Evolutionary conservation across 768 basidiomycete species (phyloP), one percentile per base, ranked within the genome.

Genomic region (Obba rivulosa): DNA sequence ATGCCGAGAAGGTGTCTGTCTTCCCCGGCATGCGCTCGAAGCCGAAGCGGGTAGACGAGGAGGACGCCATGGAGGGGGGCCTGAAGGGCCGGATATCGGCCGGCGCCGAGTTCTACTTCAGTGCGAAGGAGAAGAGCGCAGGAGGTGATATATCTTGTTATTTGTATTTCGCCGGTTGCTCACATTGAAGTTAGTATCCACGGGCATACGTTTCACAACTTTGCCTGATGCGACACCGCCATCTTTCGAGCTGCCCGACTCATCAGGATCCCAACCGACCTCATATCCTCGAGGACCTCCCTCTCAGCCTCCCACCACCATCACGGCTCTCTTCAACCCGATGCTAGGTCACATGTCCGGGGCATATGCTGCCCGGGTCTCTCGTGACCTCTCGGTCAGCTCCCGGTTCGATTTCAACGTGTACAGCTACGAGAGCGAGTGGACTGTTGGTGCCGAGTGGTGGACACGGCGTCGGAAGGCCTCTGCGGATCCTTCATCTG

Each of bases 381-480:
- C 89, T 4, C 78, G 78, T 11, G 89, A 95, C 63, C 79, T 97
- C 36, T 82, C 91, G 0, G 64, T 98, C 17, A 89, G 89, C 43
- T 87, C 91, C 0, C 81, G 91, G 18, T 98, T 94, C 62, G 92
- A 97, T 62, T 92, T 97, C 69, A 98, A 98, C 60, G 80, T 94
- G 22, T 96, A 97, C 63, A 93, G 90, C 66, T 97, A 92, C 65
- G 92, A 95, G 57, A 93, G 91, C 65, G 94, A 97, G 64, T 87
- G 93, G 86, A 86, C 90, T 9, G 79, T 97, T 71, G 95, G 95
- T 2, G 86, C 88, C 1, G 94, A 97, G 64, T 96, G 92, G 91
- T 96, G 92, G 92, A 77, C 92, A 62, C 78, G 92, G 18, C 78
- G 82, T 20, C 69, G 74, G 4, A 68, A 66, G 17, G n/a, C 21